phyloP scores from a whole-genome alignment of 2,329 filamentous ascomycete genomes.

The Alternaria metachromatica region DNA sequence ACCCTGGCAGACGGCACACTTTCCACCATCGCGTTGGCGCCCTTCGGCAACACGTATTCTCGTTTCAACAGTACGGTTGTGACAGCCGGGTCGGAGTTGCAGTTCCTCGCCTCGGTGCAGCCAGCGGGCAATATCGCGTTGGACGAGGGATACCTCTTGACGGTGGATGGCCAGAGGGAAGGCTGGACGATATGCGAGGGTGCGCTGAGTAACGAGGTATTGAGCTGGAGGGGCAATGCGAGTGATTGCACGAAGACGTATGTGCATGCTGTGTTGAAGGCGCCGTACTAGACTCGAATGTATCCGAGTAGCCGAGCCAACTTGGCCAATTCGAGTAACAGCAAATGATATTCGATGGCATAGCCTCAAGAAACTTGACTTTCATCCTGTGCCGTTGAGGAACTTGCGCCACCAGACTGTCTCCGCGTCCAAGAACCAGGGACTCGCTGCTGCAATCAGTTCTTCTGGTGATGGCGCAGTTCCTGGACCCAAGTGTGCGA shows the following conservation, averaged over 20 bases:
- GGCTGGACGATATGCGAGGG: slow-evolving; percentile 52
- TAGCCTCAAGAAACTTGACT: background rate
- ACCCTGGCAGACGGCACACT: slow-evolving; percentile 45
- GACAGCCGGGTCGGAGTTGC: slow-evolving; percentile 32
- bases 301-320: fast-evolving
- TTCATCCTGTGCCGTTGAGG: slow-evolving; percentile 55
- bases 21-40: slow-evolving; percentile 36
- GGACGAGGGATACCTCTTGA: slow-evolving; percentile 46
- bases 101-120: slow-evolving; percentile 42
- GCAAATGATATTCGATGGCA: background rate
- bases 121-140: slow-evolving; percentile 44
- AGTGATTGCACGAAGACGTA: slow-evolving; percentile 45
- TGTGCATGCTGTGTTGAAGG: slow-evolving; percentile 47
- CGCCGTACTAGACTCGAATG: slow-evolving; percentile 44
- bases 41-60: slow-evolving; percentile 33
- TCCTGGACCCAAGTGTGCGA: slow-evolving; percentile 29
- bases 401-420: slow-evolving; percentile 44
- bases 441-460: slow-evolving; percentile 34
- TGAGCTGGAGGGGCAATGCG: slow-evolving; percentile 49
- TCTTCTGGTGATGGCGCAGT: slow-evolving; percentile 37
- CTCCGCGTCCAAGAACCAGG: slow-evolving; percentile 45
- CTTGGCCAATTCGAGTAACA: background rate
- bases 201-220: slow-evolving; percentile 36
- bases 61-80: slow-evolving; percentile 44
- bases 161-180: slow-evolving; percentile 42